Evolutionary conservation across 768 basidiomycete genomes (phyloP), one percentile per base, ranked within the genome.

Genomic region (Boletus subparvulus): DNA sequence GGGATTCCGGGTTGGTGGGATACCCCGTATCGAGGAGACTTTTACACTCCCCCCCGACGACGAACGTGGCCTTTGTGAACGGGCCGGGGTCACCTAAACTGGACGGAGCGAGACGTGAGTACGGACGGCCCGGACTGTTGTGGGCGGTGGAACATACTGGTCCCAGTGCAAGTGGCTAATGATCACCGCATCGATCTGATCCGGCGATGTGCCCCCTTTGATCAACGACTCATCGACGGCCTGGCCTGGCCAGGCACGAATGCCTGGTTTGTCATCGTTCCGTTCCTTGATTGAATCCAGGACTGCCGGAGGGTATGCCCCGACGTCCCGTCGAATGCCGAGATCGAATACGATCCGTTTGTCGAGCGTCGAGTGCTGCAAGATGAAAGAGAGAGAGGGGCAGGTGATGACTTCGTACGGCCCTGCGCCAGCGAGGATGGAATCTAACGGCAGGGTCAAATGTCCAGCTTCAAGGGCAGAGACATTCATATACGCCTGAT

Each of bases 141-240:
- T 40, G 48, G 8, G 14, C 17, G 19, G 12, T 10, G 13, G 32
- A 10, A 55, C 55, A 13, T 49, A 61, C 62, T 73, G 69, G 63
- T 85, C 83, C 62, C 76, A 83, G 63, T 84, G 81, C 47, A 78
- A 59, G 64, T 85, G 84, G 19, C 79, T 80, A 17, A 82, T 49
- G 35, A 77, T 73, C 33, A 83, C 73, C 14, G 69, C 72, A 21
- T 75, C 63, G 54, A 84, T 74, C 26, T 80, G 73, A 11, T 66
- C 65, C 2, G 82, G 78, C 6, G 69, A 62, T 3, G 77, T 28
- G 0, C 80, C 80, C 21, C 83, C 83, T 53, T 77, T 77, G n/a
- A 53, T 64, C 36, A 84, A 72, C 7, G 81, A 80, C 37, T 81
- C 77, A 5, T 67, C 66, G 10, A 79, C 78, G 50, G 75, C 74